Evolutionary conservation across 371 early-diverging fungal species (phyloP), one percentile per base, ranked within the genome.

Genomic region (Actinomortierella wolfii): DNA sequence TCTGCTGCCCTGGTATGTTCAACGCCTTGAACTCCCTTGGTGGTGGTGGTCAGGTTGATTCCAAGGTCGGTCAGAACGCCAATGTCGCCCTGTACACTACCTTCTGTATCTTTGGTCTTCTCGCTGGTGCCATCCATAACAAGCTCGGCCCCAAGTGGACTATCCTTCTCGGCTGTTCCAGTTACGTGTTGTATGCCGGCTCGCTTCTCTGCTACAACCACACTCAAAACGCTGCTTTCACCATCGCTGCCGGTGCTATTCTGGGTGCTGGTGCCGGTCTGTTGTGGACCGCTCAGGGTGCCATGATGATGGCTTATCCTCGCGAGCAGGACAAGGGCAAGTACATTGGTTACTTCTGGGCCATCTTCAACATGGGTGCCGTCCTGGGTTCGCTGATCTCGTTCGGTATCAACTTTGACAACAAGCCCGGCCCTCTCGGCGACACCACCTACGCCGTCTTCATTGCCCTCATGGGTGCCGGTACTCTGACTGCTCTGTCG

Each of bases 261-360:
- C 76, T 90, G 14, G 91, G 91, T 61, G 61, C 81, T 43, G 81
- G 86, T 70, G 88, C 88, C 6, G 84, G 79, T 56, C 52, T 70
- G 61, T 75, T 89, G 46, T 89, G 89, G 89, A 84, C 88, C 1
- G 89, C 92, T 8, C 92, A 92, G 69, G 92, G 92, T 34, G 85
- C 89, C 78, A 88, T 93, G 64, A 89, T 91, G 85, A 83, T 90
- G 76, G 86, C 91, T 42, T 92, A 93, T 67, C 92, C 94, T 3
- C 79, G 79, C 28, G 92, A 92, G 61, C 75, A 83, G 34, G 86
- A 87, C 41, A 92, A 92, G 78, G 92, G 91, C 29, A 84, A 83
- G 58, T 92, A 77, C 67, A 89, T 93, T 42, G 85, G 89, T 5
- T 83, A 89, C 41, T 93, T 93, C 78, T 93, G 94, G 94, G 79